phyloP scores from a whole-genome alignment of 257 asterid genomes.

The Solanum bulbocastanum region DNA sequence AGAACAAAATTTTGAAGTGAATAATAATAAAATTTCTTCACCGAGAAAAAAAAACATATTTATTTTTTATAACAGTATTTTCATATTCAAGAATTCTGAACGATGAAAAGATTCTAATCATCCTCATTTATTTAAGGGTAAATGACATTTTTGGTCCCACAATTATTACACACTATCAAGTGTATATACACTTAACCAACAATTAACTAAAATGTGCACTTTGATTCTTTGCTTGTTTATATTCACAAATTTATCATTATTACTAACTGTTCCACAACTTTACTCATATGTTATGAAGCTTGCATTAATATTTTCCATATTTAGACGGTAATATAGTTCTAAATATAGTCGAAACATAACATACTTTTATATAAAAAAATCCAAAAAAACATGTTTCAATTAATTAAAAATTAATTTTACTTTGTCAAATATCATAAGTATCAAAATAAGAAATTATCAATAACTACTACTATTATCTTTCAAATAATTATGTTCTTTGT shows the following conservation, averaged over 20 bases:
- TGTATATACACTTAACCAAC: not conserved
- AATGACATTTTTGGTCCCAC: not conserved
- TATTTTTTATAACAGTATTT: accelerated
- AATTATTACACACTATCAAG: not conserved
- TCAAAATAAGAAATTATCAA: too few relatives aligned
- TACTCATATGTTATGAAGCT: not conserved
- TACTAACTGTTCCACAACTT: too few relatives aligned
- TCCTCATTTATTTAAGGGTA: not conserved
- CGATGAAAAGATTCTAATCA: too few relatives aligned
- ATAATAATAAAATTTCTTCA: not conserved
- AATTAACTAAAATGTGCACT: not conserved
- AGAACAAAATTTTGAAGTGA: not conserved
- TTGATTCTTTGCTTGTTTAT: not conserved
- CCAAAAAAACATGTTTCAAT: not conserved
- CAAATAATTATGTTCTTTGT: not conserved
- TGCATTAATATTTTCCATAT: not conserved
- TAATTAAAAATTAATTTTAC: not conserved
- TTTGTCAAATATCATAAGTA: not conserved
- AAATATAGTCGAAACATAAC: not conserved
- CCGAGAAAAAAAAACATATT: not conserved
- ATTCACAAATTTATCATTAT: not conserved
- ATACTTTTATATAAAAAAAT: not conserved
- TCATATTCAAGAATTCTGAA: not conserved
- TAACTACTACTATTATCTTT: not conserved
- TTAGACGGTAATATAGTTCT: not conserved